Percentiles rank a stretch among this genome's conserved stretches.
These are phyloP conservation scores for Phytophthora fragariaefolia DNA, from an alignment of 352 stramenopile genomes.

Conservation along the genomic window DNA sequence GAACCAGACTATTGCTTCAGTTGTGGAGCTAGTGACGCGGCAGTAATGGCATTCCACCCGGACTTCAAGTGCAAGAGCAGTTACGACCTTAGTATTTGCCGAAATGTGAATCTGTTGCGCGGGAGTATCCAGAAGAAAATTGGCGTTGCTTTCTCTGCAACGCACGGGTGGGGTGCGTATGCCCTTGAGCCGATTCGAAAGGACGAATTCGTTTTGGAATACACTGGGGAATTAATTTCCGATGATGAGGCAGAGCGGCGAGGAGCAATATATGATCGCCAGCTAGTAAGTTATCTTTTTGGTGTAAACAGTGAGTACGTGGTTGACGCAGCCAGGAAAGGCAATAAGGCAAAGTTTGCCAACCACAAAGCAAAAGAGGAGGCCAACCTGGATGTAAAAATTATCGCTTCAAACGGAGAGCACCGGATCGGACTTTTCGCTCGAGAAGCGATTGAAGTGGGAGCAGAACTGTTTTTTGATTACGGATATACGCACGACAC, in stretches of 20 bases:
- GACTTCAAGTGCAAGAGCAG: conserved; percentile 32
- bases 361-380: conserved; percentile 71
- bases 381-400: conserved; percentile 87
- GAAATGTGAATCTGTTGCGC: conserved; percentile 69
- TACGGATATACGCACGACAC: conserved; percentile 77
- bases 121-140: conserved; percentile 64
- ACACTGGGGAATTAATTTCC: conserved; percentile 72
- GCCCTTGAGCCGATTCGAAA: conserved; percentile 69
- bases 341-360: conserved; percentile 95
- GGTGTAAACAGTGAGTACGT: conserved; percentile 92
- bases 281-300: conserved; percentile 90
- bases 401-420: conserved; percentile 89
- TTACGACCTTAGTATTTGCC: conserved; percentile 54
- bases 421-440: conserved; percentile 93
- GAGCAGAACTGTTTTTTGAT: conserved; percentile 84
- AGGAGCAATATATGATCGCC: conserved; percentile 85
- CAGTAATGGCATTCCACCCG: conserved; percentile 54
- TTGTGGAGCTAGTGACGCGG: conserved; percentile 68
- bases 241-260: conserved; percentile 82
- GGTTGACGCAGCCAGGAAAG: conserved; percentile 92
- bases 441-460: conserved; percentile 83
- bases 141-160: conserved; percentile 69
- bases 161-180: conserved; percentile 76
- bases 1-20: conserved; percentile 79
- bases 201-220: conserved; percentile 79